Evolutionary conservation across 768 basidiomycete genomes (phyloP).

Genomic region (Kwoniella bestiolae): DNA sequence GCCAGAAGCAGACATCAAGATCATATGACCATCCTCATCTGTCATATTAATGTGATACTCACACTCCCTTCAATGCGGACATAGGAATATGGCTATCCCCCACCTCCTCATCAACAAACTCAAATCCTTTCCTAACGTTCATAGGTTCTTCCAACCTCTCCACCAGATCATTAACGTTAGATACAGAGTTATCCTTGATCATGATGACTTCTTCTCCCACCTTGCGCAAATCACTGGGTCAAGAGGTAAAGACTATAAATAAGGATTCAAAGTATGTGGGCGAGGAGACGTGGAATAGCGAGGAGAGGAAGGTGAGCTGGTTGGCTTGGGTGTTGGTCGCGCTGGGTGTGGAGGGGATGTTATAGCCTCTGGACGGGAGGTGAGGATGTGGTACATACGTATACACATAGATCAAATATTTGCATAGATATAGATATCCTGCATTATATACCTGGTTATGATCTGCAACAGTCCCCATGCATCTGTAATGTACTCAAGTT

Average conservation of each 20-base stretch:
- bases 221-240: conserved; percentile 49
- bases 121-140: conserved; percentile 70
- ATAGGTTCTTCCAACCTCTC: conserved; percentile 96
- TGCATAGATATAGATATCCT: not conserved
- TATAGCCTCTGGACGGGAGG: not conserved
- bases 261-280: conserved; percentile 48
- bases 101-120: conserved; percentile 26
- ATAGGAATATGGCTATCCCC: conserved; percentile 84
- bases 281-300: conserved; percentile 50
- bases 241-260: conserved; percentile 56
- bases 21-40: too few relatives aligned
- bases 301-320: conserved; percentile 54
- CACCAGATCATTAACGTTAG: conserved; percentile 84
- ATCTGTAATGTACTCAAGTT: too few relatives aligned
- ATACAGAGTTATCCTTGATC: conserved; percentile 88
- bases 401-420: not conserved
- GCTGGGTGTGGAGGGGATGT: conserved; percentile 50
- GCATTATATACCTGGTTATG: not conserved
- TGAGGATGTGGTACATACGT: not conserved
- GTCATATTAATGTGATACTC: too few relatives aligned
- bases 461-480: too few relatives aligned
- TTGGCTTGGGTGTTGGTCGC: conserved; percentile 52
- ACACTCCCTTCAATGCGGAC: too few relatives aligned
- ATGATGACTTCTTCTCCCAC: conserved; percentile 69
- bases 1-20: too few relatives aligned